Percentiles rank a stretch among this genome's conserved stretches.
phyloP scores from a whole-genome alignment of 75 land plant genomes.

The Cunninghamia lanceolata region DNA sequence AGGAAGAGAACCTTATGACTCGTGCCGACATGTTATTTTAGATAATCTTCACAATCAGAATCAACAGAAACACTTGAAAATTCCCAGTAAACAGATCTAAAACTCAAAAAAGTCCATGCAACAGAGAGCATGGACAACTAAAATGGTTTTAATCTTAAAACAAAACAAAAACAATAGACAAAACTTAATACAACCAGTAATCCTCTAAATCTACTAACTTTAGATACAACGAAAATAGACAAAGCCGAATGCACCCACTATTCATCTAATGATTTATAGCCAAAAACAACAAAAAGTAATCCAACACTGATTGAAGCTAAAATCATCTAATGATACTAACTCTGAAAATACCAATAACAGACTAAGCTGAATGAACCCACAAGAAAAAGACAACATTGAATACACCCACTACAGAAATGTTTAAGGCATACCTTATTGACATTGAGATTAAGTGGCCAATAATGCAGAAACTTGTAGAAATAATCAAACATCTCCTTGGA shows the following conservation, averaged over 20 bases:
- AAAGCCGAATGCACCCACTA: background rate
- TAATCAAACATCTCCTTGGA: constrained; percentile 80
- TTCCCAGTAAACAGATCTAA: background rate
- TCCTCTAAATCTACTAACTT: too few species aligned
- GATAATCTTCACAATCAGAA: background rate
- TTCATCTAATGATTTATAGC: background rate
- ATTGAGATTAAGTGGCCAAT: constrained; percentile 58
- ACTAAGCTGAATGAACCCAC: background rate
- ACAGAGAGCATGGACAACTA: background rate
- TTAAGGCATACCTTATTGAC: constrained; percentile 63
- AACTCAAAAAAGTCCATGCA: background rate
- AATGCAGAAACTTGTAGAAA: constrained; percentile 71
- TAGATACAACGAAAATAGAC: background rate
- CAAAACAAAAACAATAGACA: too few species aligned
- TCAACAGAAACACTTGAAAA: background rate
- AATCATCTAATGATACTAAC: background rate
- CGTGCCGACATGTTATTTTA: too few species aligned
- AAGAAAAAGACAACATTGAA: background rate
- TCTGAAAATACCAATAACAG: background rate
- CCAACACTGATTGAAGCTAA: too few species aligned
- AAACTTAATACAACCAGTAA: too few species aligned
- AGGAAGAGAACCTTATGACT: too few species aligned
- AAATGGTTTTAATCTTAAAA: background rate
- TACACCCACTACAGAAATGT: background rate
- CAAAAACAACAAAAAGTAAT: too few species aligned